These are phyloP conservation scores for Ophiostoma novo-ulmi DNA, from an alignment of 2,329 filamentous ascomycete species.

Conservation along the genomic window DNA sequence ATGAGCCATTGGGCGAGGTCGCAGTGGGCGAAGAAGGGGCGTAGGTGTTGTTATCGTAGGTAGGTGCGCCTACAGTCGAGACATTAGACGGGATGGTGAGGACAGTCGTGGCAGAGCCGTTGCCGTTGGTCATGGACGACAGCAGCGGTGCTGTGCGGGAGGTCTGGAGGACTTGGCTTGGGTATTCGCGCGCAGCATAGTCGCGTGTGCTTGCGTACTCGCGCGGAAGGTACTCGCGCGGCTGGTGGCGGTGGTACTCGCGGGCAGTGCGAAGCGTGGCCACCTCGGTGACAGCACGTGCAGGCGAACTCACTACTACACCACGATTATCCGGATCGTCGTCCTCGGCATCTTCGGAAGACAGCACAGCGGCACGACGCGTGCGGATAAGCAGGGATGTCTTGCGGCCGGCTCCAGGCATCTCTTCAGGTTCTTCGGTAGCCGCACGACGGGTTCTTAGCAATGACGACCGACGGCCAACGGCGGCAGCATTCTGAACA, in stretches of 20 bases:
- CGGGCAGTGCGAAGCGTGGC: slow-evolving; percentile 36
- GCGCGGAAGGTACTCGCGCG: slow-evolving; percentile 21
- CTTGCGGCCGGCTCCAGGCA: slow-evolving; percentile 36
- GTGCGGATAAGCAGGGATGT: slow-evolving; percentile 45
- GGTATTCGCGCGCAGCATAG: slow-evolving; percentile 15
- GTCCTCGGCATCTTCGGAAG: slow-evolving; percentile 48
- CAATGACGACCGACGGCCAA: slow-evolving; percentile 43
- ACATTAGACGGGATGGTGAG: slow-evolving; percentile 10
- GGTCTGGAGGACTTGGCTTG: slow-evolving; percentile 14
- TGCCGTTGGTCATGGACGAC: not conserved
- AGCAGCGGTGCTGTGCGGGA: not conserved
- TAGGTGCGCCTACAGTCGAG: not conserved
- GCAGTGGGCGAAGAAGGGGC: slow-evolving; percentile 14
- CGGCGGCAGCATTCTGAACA: slow-evolving; percentile 28
- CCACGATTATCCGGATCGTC: slow-evolving; percentile 12
- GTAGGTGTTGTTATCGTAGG: slow-evolving; percentile 2
- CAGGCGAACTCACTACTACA: slow-evolving; percentile 50
- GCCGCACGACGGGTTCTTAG: slow-evolving; percentile 36
- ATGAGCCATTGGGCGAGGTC: not conserved
- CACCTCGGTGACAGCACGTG: slow-evolving; percentile 54
- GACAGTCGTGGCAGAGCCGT: slow-evolving; percentile 29
- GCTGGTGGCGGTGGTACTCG: slow-evolving; percentile 37
- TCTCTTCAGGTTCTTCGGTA: slow-evolving; percentile 47
- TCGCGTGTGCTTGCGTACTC: slow-evolving; percentile 28
- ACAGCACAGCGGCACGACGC: slow-evolving; percentile 40